Base-by-base conservation (phyloP, 352 stramenopile genomes). In the Phytophthora sojae region DNA sequence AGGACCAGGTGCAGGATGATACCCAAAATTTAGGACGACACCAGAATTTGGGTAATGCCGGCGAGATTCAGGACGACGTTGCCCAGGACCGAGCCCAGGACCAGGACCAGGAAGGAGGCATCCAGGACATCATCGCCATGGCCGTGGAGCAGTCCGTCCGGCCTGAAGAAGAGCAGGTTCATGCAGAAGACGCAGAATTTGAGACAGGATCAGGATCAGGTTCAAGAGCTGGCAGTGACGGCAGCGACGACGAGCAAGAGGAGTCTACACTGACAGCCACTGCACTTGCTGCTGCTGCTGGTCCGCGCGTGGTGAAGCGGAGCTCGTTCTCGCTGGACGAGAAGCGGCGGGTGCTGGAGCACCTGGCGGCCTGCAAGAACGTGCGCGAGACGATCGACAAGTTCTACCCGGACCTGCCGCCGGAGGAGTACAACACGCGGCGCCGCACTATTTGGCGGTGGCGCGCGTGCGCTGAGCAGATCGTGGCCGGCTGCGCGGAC, bases 281-380 rank as follows among this genome's bases (percentile, higher is more conserved):
- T 45, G 14, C 21, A 3, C 14, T n/a, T 44, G 32, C 51, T 45
- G 5, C 21, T 37, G 23, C 37, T 30, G 44, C 37, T 14, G 37
- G 12, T 17, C 53, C 57, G 49, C 21, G 21, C 53, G 3, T 12
- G n/a, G 4, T 8, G 15, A 75, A 54, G 56, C 56, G 68, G 23
- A 29, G 14, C 1, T 71, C 68, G 3, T 75, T 71, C 44, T 63
- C 68, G 4, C 50, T 75, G 62, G 56, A 71, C 25, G 68, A 75
- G 26, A 75, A 75, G 30, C 68, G 68, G 25, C 68, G 62, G 3
- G 68, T 75, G 32, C 50, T 75, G 17, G 68, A 75, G 62, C 62
- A 75, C 29, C 49, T 75, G 50, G 62, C 61, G 5, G 12, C 23
- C 17, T 25, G 21, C 29, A 72, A 76, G 23, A 73, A 55, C 26